phyloP scores from a whole-genome alignment of 495 filamentous ascomycete genomes.

The Penicillium samsonianum region DNA sequence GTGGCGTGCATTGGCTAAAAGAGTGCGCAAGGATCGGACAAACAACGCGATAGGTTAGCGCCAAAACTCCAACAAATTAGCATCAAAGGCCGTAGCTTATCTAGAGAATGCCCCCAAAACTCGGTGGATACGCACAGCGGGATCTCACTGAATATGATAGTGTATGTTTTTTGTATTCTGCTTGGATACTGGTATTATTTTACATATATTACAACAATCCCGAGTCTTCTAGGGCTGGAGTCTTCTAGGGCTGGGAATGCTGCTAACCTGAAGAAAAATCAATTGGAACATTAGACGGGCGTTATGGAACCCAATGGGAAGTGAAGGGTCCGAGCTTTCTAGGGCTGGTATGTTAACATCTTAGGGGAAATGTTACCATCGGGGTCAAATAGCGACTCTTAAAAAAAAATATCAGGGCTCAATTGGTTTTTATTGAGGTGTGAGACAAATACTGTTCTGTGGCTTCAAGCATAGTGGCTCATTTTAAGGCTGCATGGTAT shows the following conservation, averaged over 20 bases:
- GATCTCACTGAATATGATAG: no score
- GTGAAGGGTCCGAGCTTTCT: background rate
- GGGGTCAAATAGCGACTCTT: background rate
- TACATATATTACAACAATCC: background rate
- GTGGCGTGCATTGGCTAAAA: background rate
- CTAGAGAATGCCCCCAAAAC: background rate
- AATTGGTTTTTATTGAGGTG: background rate
- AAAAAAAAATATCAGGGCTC: background rate
- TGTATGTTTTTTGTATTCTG: background rate
- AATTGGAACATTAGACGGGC: background rate
- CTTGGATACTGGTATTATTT: background rate
- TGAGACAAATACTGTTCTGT: no score
- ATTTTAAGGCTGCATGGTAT: background rate
- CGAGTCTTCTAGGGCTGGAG: no score
- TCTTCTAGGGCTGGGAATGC: no score
- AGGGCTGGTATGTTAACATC: background rate
- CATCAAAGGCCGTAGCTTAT: background rate
- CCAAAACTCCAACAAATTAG: background rate
- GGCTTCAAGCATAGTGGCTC: background rate
- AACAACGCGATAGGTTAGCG: background rate
- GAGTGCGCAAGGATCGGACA: background rate
- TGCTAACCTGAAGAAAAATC: background rate
- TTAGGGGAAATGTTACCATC: conserved; percentile 3
- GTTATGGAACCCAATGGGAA: background rate
- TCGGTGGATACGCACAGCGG: background rate